Percentiles rank a stretch among this genome's conserved stretches.
Evolutionary conservation across 1,284 basidiomycete species (phyloP).

Genomic region (Coniferiporia sulphurascens): DNA sequence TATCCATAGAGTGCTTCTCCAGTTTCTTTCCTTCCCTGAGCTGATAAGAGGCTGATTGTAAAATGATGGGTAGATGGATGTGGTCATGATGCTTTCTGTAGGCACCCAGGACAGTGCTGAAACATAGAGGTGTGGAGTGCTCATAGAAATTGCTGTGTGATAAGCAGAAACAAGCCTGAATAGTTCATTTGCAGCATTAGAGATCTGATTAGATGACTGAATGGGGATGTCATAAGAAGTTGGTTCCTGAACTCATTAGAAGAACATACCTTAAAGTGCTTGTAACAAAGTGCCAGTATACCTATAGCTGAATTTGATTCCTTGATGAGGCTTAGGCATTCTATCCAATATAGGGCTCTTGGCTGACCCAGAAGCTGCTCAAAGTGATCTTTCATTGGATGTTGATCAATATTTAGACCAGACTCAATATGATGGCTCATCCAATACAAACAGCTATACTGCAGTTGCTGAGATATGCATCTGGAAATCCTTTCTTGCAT

Average conservation of each 20-base stretch:
- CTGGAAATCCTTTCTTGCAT: constrained; percentile 18
- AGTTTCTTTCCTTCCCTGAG: not conserved
- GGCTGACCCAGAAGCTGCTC: not conserved
- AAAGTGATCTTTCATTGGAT: not conserved
- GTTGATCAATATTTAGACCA: not conserved
- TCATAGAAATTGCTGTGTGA: not conserved
- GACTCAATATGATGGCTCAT: constrained; percentile 22
- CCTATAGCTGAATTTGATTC: not conserved
- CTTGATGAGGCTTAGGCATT: not conserved
- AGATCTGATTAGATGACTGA: not conserved
- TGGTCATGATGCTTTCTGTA: not conserved
- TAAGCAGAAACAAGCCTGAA: not conserved
- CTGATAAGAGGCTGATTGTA: not conserved
- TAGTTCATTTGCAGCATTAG: not conserved
- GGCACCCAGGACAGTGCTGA: constrained; percentile 8
- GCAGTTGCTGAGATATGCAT: constrained; percentile 22
- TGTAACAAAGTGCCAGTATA: not conserved
- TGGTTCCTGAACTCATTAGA: not conserved
- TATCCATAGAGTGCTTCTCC: not conserved
- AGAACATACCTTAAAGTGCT: not conserved
- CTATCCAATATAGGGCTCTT: not conserved
- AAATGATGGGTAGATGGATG: not conserved
- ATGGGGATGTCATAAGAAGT: not conserved
- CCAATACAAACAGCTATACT: constrained; percentile 27
- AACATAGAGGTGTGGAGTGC: constrained; percentile 12